A percentile compares a stretch with the other conserved stretches of the same genome.
Conservation (phyloP, 2,329 filamentous ascomycete species). For the Aspergillus jensenii region DNA sequence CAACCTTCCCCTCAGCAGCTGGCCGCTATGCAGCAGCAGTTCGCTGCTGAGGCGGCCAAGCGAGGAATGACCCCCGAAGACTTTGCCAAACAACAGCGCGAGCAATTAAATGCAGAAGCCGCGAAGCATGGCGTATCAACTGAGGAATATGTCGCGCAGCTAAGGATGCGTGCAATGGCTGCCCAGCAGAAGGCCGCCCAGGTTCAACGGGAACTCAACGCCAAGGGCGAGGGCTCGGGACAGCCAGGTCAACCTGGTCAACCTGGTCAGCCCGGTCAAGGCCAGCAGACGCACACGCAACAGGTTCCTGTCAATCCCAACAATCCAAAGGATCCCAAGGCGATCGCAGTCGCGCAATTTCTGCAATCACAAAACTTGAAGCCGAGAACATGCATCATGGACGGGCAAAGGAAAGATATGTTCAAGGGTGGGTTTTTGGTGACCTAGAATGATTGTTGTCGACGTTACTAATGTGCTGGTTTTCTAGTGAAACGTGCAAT, state of each 20-base stretch:
- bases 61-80: conserved; percentile 81
- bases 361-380: conserved; percentile 82
- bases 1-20: conserved; percentile 80
- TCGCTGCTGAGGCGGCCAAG: conserved; percentile 79
- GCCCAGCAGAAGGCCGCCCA: conserved; percentile 41
- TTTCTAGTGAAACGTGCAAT: conserved; percentile 86
- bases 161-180: conserved; percentile 49
- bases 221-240: conserved; percentile 15
- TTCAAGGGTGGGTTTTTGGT: conserved; percentile 68
- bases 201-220: conserved; percentile 37
- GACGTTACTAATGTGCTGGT: conserved; percentile 4
- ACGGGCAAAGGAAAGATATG: conserved; percentile 97
- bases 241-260: conserved; percentile 2
- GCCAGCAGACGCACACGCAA: conserved; percentile 35
- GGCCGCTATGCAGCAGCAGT: conserved; percentile 75
- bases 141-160: conserved; percentile 49
- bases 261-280: conserved; percentile 32
- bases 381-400: conserved; percentile 84
- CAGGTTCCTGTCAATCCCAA: conserved; percentile 49
- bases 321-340: conserved; percentile 78
- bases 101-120: conserved; percentile 47
- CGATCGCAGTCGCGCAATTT: conserved; percentile 86
- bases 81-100: conserved; percentile 66
- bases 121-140: conserved; percentile 54
- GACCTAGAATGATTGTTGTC: not conserved